These are phyloP conservation scores for Nakazawaea siamensis DNA, from an alignment of 805 yeast species.

Conservation along the genomic window DNA sequence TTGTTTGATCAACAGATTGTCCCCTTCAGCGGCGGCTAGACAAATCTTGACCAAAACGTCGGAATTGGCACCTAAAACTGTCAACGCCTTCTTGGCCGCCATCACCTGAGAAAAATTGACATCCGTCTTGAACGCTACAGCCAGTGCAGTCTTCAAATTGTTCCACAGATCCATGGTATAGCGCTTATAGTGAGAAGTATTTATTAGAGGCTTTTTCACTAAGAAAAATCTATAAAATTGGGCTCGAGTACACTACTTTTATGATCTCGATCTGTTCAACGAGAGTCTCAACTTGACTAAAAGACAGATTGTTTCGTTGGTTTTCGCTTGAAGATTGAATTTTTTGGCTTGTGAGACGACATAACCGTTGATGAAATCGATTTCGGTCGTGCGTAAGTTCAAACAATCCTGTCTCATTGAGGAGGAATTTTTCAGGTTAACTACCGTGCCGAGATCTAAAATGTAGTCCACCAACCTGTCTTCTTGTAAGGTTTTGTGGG, in stretches of 20 bases:
- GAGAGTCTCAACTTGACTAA: conserved; percentile 32
- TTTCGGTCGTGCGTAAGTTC: conserved; percentile 55
- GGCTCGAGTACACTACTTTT: no score
- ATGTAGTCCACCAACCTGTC: conserved; percentile 25
- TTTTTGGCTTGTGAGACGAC: conserved; percentile 47
- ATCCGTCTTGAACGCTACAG: conserved; percentile 17
- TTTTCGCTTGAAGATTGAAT: conserved; percentile 32
- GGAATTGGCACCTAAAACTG: conserved; percentile 19
- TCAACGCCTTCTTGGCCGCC: conserved; percentile 28
- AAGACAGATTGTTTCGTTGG: conserved; percentile 36
- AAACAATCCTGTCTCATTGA: conserved; percentile 67
- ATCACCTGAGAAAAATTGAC: conserved; percentile 21
- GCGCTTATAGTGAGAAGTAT: no score
- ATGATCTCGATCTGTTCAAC: conserved; percentile 13
- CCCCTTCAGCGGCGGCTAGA: conserved; percentile 31
- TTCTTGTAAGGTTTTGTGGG: conserved; percentile 22
- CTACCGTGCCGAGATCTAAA: conserved; percentile 17
- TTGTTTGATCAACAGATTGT: conserved; percentile 20
- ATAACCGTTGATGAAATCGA: conserved; percentile 80
- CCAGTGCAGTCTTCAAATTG: conserved; percentile 12
- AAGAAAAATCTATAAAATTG: conserved; percentile 1
- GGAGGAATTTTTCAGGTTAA: conserved; percentile 41
- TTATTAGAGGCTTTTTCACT: not conserved
- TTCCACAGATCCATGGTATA: conserved; percentile 25
- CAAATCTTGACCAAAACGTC: conserved; percentile 26